Percentiles rank a stretch among this genome's conserved stretches.
Conservation (phyloP, 2,329 filamentous ascomycete species). For the Hypoxylon sp. region DNA sequence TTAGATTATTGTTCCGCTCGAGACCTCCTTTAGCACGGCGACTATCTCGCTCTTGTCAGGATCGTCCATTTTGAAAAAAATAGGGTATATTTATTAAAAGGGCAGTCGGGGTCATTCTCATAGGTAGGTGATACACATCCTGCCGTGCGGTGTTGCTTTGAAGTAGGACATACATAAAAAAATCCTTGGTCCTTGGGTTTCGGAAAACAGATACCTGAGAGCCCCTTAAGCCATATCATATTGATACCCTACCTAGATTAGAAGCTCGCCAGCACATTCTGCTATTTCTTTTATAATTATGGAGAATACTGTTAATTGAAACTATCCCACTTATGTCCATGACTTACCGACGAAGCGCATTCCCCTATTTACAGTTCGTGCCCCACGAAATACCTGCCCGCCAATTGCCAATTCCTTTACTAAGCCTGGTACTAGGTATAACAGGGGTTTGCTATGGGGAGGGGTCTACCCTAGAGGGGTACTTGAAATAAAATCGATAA, state of each 20-base stretch:
- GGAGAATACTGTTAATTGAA: neutral
- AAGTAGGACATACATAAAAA: no score
- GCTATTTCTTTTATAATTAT: neutral
- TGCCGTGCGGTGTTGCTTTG: no score
- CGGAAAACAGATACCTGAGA: no score
- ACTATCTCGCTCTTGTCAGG: constrained; percentile 22
- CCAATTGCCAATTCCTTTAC: neutral
- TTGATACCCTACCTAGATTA: no score
- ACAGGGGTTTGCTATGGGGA: neutral
- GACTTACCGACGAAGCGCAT: neutral
- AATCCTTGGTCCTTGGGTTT: no score
- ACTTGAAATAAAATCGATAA: no score
- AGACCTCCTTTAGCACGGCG: constrained; percentile 47
- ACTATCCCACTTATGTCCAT: neutral
- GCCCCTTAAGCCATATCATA: no score
- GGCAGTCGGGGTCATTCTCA: constrained; percentile 17
- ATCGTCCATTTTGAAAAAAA: constrained; percentile 12
- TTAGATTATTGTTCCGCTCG: constrained; percentile 53
- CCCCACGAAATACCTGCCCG: no score
- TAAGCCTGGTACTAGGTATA: neutral
- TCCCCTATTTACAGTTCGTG: neutral
- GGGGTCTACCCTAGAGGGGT: no score
- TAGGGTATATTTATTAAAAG: constrained; percentile 3
- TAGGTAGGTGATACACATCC: constrained; percentile 1
- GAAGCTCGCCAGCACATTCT: no score